phyloP scores from a whole-genome alignment of 257 asterid genomes.

The Galeopsis tetrahit region DNA sequence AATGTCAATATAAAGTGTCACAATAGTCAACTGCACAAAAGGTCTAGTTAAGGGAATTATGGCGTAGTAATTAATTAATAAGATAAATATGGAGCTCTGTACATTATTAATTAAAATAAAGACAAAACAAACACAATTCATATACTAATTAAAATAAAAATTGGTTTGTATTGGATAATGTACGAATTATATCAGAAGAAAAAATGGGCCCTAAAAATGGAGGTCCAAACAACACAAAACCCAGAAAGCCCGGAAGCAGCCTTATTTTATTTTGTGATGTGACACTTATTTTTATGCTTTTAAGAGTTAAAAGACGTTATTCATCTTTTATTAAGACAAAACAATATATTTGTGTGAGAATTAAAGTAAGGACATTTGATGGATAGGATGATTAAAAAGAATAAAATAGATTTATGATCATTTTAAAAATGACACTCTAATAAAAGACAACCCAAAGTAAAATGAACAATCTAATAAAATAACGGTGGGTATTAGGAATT shows the following conservation, averaged over 20 bases:
- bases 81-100: not conserved
- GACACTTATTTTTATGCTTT: constrained; percentile 9
- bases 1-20: not conserved
- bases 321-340: too few relatives aligned
- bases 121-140: not conserved
- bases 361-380: too few relatives aligned
- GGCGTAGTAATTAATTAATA: not conserved
- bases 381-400: too few relatives aligned
- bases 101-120: not conserved
- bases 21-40: constrained; percentile 21
- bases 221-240: constrained; percentile 29
- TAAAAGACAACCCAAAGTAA: too few relatives aligned
- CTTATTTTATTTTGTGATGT: constrained; percentile 31
- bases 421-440: too few relatives aligned
- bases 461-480: too few relatives aligned
- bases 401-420: too few relatives aligned
- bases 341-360: too few relatives aligned
- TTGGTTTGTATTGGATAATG: not conserved
- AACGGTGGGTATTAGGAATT: too few relatives aligned
- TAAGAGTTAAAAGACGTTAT: not conserved
- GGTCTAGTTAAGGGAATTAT: too few relatives aligned
- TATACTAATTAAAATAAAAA: not conserved
- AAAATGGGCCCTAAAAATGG: constrained; percentile 29
- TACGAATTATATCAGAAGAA: not conserved
- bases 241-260: constrained; percentile 37